Evolutionary conservation across 1,284 basidiomycete genomes (phyloP).

Genomic region (Schizophyllum commune): DNA sequence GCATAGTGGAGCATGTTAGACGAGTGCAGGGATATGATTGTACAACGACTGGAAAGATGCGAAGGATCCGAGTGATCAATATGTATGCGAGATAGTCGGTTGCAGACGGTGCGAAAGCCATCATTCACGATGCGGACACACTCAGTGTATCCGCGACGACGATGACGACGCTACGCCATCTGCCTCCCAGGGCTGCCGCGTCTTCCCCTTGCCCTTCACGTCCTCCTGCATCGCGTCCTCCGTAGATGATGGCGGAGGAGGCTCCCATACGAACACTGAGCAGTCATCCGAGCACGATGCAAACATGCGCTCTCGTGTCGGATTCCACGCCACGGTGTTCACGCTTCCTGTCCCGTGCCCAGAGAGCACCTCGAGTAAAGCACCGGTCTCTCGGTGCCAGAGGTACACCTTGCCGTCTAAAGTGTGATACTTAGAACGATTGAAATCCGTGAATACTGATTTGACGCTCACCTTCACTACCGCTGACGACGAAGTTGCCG

Average conservation of each 20-base stretch:
- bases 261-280: slow-evolving; percentile 81
- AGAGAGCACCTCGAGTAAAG: slow-evolving; percentile 72
- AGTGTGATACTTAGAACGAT: slow-evolving; percentile 6
- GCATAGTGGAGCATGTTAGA: background rate
- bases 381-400: slow-evolving; percentile 87
- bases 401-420: slow-evolving; percentile 87
- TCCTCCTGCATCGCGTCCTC: slow-evolving; percentile 16
- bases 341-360: slow-evolving; percentile 87
- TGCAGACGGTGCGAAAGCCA: background rate
- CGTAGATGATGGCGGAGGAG: slow-evolving; percentile 29
- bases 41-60: background rate
- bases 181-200: slow-evolving; percentile 41
- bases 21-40: background rate
- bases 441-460: slow-evolving; percentile 7
- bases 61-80: background rate
- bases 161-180: slow-evolving; percentile 15
- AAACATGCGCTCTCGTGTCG: slow-evolving; percentile 79
- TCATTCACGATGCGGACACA: background rate
- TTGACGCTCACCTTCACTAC: slow-evolving; percentile 76
- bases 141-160: slow-evolving; percentile 4
- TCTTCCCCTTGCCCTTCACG: slow-evolving; percentile 64
- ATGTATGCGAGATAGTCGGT: background rate
- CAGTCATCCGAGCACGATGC: slow-evolving; percentile 88
- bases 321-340: slow-evolving; percentile 97
- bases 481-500: slow-evolving; percentile 86